Base-by-base conservation (phyloP, 83 land plant genomes). In the Larix sibirica region DNA sequence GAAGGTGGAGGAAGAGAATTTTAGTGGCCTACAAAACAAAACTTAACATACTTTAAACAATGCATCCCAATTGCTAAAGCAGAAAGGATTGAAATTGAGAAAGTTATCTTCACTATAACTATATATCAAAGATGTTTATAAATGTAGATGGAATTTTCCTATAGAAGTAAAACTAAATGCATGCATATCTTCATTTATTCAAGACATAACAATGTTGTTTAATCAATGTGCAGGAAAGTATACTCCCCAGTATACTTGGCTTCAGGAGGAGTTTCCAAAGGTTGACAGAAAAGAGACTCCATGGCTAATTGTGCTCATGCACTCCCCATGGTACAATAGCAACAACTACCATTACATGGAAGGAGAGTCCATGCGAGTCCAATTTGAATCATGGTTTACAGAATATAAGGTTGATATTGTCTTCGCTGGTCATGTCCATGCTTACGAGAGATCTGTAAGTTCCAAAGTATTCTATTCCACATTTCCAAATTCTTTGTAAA, bases 261-360 rank as follows among this genome's bases (percentile, higher is more conserved):
- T 92, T 12, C 77, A 73, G 26, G 0, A 85, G 2, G 94, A 92
- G 73, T 76, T 92, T 7, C 63, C 79, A 2, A 86, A 82, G 58
- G 92, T 92, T 26, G 80, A 92, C 82, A 84, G 94, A 62, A 80
- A 50, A 9, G 86, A 88, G 64, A 92, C 94, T 23, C 94, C 94
- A 42, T 92, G 94, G 94, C 83, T 92, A 54, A 92, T 92, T 61
- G 92, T 92, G 36, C 84, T 92, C 9, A 88, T 92, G 90, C 94
- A 92, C 69, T 16, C 76, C 44, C 94, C 94, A 21, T 58, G 86
- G 85, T 92, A 92, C 60, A 92, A 83, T 50, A 90, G 92, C 71
- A 86, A 90, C 81, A 80, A 81, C 40, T 70, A 86, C 44, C 94
- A 92, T 64, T 88, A 81, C 82, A 90, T 90, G 92, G 94, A 92